Evolutionary conservation across 345 rosid genomes (phyloP), one percentile per base, ranked within the genome.

Genomic region (Arabidopsis arenosa): DNA sequence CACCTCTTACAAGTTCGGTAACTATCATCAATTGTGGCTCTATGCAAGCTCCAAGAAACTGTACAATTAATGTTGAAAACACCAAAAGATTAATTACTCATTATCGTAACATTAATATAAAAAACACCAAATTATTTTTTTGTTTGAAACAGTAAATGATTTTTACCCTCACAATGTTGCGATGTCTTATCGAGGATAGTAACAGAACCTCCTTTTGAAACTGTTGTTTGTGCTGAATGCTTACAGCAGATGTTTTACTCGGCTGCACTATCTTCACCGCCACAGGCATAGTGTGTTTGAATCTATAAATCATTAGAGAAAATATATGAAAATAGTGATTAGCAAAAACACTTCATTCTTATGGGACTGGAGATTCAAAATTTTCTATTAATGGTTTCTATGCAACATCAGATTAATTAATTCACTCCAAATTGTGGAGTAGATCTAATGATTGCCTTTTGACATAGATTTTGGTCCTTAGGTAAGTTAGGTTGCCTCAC

Each of bases 11-110:
- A 32, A 84, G 78, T 77, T 90, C 96, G 0, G 91, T 88, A 32
- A 88, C 68, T 47, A 90, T 78, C 70, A 84, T 76, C 93, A 90
- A 56, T 0, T 78, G 6, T 9, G 93, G 96, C 55, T 86, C 82
- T 67, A 82, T 67, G 14, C 82, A 78, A 28, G 87, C 90, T 7
- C 96, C 96, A 10, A 86, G 1, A 9, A 90, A 79, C 96, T 90
- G 76, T 39, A 75, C 36, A 55, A 28, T 28, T 28, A 28, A 28
- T 28, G 32, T 28, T 28, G 32, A 12, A 35, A 37, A 36, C 6
- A 3, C 10, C 32, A 53, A 28, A 28, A 15, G 3, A 4, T 45
- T 35, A 7, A 26, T 54, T 28, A 5, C 32, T 63, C 32, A 53
- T 32, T n/a, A 9, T 36, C 35, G 35, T 7, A 44, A n/a, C 4